A percentile compares a stretch with the other conserved stretches of the same genome.
These are phyloP conservation scores for Euphorbia neoarborescens DNA, from an alignment of 441 rosid genomes.

Conservation along the genomic window DNA sequence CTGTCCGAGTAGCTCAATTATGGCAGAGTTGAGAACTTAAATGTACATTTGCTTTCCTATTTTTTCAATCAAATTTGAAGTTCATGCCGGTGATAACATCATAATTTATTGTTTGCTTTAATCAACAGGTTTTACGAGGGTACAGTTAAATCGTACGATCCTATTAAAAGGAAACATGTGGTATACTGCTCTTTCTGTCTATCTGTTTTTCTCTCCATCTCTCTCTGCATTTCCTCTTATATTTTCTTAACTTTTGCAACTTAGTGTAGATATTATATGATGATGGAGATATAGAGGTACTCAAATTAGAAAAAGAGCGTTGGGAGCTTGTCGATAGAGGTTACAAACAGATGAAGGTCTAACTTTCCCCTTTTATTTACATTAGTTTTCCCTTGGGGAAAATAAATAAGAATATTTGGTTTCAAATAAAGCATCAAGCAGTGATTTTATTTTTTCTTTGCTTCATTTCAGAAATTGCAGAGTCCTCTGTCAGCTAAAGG, in stretches of 20 bases:
- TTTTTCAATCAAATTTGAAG: not conserved
- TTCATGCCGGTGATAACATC: not conserved
- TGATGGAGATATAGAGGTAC: conserved; percentile 97
- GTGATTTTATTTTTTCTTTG: conserved; percentile 21
- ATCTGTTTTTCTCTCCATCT: not conserved
- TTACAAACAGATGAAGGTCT: conserved; percentile 67
- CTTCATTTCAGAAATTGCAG: conserved; percentile 52
- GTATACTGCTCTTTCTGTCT: conserved; percentile 37
- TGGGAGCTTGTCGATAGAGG: conserved; percentile 75
- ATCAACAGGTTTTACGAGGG: conserved; percentile 88
- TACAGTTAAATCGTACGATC: conserved; percentile 85
- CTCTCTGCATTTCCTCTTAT: not conserved
- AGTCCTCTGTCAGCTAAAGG: conserved; percentile 32
- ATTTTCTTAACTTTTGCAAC: conserved; percentile 6
- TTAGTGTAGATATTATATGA: conserved; percentile 67
- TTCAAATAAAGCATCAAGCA: conserved; percentile 13
- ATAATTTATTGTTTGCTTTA: conserved; percentile 22
- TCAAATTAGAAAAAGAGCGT: conserved; percentile 75
- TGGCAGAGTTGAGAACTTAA: not conserved
- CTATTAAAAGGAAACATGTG: conserved; percentile 79
- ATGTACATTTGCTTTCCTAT: not conserved
- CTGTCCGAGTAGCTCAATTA: not conserved
- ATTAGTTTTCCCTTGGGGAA: conserved; percentile 12
- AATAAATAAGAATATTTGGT: not conserved
- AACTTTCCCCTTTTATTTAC: conserved; percentile 14